Evolutionary conservation across 805 yeast genomes (phyloP), one percentile per base, ranked within the genome.

Genomic region (Pichia deserticola): DNA sequence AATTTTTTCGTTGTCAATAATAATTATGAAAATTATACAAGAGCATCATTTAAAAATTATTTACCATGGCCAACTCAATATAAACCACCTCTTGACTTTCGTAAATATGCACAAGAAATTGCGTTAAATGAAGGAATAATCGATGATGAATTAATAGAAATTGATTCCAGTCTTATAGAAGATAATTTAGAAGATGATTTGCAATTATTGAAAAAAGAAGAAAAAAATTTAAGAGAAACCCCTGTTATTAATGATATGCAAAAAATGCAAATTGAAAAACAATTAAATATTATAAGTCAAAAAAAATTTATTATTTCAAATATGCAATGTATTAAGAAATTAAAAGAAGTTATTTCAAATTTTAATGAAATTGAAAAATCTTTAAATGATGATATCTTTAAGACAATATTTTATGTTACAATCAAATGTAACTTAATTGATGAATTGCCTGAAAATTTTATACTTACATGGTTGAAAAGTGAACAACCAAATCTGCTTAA

Each of bases 61-160:
- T 63, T 84, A 20, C 84, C 86, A 7, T 85, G 84, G 67, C 92
- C 90, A 9, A 74, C 83, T 77, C 86, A 84, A 76, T 84, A 84
- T 60, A 78, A 77, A 52, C 79, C 83, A 27, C 89, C 90, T 1
- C 54, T 79, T 37, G 68, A 65, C 40, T 70, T 71, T 50, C 72
- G 72, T 56, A 44, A 58, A 0, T 47, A 50, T 5, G 74, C 74
- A 1, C 45, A 60, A 35, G 54, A 57, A 34, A 52, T 59, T 5
- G 71, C 75, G 54, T 50, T 57, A 12, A 52, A 57, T 11, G 51
- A 60, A 15, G 76, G 76, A 0, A 54, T 72, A 28, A 58, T 64
- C 0, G 59, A 65, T 44, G 65, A 58, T 40, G 60, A 58, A n/a
- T 51, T 57, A 8, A 49, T 44, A 36, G 63, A 57, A 20, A 62